Conservation (phyloP, 2,329 filamentous ascomycete genomes). For the Aspergillus hortae region DNA sequence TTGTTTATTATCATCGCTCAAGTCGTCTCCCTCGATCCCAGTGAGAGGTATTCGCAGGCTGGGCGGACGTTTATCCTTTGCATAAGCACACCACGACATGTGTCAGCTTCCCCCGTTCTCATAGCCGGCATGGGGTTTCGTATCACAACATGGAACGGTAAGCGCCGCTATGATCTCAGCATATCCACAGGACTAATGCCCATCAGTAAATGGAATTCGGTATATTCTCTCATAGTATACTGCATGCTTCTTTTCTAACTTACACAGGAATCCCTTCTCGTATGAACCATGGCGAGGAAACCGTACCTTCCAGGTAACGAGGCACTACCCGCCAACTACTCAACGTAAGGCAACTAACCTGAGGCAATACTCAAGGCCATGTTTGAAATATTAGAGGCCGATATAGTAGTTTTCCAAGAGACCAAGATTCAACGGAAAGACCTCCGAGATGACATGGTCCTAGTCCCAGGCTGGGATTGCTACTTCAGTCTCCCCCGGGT, state of each 20-base stretch:
- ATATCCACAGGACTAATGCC: background rate
- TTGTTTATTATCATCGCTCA: background rate
- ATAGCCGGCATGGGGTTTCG: constrained; percentile 63
- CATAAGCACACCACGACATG: background rate
- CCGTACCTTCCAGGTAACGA: constrained; percentile 62
- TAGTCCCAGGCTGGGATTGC: constrained; percentile 92
- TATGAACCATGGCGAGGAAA: constrained; percentile 78
- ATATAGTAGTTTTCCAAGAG: constrained; percentile 94
- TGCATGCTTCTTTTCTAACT: background rate
- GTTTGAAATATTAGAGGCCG: constrained; percentile 89
- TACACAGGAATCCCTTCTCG: constrained; percentile 71
- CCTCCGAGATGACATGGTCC: constrained; percentile 88
- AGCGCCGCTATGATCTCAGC: constrained; percentile 18
- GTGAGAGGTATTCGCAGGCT: too few relatives aligned
- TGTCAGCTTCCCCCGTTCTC: background rate
- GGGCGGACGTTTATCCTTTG: too few relatives aligned
- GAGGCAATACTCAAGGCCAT: constrained; percentile 58
- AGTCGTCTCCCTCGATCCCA: background rate
- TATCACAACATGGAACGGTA: constrained; percentile 85
- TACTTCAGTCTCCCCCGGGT: constrained; percentile 90
- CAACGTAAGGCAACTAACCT: background rate
- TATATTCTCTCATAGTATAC: constrained; percentile 24
- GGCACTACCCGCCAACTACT: background rate
- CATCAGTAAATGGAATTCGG: constrained; percentile 74
- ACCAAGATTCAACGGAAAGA: constrained; percentile 95